Percentiles rank a stretch among this genome's conserved stretches.
Conservation (phyloP, 2,329 filamentous ascomycete genomes). For the Phialophora verrucosa region DNA sequence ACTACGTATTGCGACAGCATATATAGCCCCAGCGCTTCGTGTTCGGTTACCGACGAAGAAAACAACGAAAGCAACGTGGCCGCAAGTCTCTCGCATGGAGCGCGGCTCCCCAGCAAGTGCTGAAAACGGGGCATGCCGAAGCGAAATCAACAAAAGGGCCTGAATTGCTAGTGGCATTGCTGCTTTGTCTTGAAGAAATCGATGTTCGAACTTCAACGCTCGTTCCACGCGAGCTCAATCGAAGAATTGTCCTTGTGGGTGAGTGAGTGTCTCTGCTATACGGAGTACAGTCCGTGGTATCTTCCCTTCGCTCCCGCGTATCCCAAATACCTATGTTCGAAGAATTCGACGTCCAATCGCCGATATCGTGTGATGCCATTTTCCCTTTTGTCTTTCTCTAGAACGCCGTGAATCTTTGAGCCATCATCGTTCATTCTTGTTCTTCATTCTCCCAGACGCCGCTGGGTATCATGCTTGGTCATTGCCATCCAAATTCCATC, state of each 20-base stretch:
- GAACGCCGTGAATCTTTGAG: slow-evolving; percentile 7
- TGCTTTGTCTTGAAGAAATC: background rate
- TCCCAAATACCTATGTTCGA: slow-evolving; percentile 6
- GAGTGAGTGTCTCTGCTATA: background rate
- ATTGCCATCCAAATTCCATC: background rate
- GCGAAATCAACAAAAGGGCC: slow-evolving; percentile 9
- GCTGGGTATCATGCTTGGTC: slow-evolving; percentile 6
- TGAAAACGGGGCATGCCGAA: slow-evolving; percentile 11
- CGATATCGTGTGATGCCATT: background rate
- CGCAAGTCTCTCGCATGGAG: background rate
- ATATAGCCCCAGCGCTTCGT: slow-evolving; percentile 4
- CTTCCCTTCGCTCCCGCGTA: background rate
- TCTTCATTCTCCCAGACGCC: slow-evolving; percentile 8
- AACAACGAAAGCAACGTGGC: slow-evolving; percentile 1
- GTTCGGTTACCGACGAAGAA: slow-evolving; percentile 14
- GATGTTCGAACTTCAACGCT: background rate
- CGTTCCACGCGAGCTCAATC: slow-evolving; percentile 7
- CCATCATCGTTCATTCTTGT: slow-evolving; percentile 1
- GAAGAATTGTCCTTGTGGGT: background rate
- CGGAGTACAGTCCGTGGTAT: background rate
- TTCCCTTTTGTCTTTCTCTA: slow-evolving; percentile 7
- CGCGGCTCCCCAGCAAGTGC: background rate
- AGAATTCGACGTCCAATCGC: background rate
- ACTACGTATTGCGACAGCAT: background rate
- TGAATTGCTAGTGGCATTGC: background rate